Conservation (phyloP, 345 rosid genomes). For the Gossypium bickii region DNA sequence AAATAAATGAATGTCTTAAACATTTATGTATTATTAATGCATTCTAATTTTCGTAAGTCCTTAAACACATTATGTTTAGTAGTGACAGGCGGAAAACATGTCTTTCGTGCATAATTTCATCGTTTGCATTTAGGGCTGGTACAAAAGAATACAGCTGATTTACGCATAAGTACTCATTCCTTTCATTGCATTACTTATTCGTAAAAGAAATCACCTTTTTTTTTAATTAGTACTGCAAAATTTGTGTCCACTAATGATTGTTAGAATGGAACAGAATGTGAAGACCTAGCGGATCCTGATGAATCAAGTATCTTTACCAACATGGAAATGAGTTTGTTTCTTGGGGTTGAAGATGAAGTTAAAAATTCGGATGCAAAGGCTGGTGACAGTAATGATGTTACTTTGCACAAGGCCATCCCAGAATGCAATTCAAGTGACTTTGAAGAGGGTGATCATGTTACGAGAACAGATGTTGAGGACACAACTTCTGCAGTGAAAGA, state of each 20-base stretch:
- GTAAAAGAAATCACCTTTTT: neutral
- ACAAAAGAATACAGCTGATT: neutral
- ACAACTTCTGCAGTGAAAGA: neutral
- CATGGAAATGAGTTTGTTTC: slow-evolving; percentile 11
- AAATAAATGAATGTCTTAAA: too few species aligned
- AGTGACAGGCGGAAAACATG: neutral
- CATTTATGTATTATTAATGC: too few species aligned
- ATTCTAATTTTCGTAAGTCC: too few species aligned
- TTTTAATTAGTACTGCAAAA: neutral
- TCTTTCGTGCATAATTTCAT: neutral
- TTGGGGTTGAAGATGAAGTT: slow-evolving; percentile 7
- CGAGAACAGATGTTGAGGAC: neutral
- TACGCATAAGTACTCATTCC: neutral
- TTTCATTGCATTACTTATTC: neutral
- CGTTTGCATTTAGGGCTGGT: neutral
- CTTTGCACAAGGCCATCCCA: neutral
- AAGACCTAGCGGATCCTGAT: neutral
- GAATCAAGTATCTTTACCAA: slow-evolving; percentile 7
- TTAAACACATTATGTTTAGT: neutral
- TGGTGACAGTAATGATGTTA: neutral
- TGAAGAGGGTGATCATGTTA: neutral
- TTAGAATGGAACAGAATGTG: slow-evolving; percentile 10
- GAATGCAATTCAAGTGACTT: neutral
- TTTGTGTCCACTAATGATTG: neutral
- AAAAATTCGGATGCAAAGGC: slow-evolving; percentile 9